A percentile compares a stretch with the other conserved stretches of the same genome.
These are phyloP conservation scores for Tieghemostelium lacteum DNA, from an alignment of 78 protist genomes.

Conservation along the genomic window DNA sequence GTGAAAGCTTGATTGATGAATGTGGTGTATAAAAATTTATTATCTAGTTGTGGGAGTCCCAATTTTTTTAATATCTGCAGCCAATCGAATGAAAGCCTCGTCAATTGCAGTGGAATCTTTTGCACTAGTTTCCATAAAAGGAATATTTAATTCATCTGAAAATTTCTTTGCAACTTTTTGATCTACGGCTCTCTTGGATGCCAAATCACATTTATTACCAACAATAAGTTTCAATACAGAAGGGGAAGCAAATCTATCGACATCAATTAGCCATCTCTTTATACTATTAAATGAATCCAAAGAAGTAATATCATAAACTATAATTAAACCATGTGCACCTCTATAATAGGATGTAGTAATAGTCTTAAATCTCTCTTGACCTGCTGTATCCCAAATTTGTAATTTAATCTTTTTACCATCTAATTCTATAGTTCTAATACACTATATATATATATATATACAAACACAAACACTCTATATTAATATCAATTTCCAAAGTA, in stretches of 20 bases:
- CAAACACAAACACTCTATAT: not conserved
- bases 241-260: conserved; percentile 74
- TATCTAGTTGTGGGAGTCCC: no score
- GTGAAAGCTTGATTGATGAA: no score
- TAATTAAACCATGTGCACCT: conserved; percentile 90
- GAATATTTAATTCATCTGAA: conserved; percentile 74
- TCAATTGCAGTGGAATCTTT: conserved; percentile 76
- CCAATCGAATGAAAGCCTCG: conserved; percentile 62
- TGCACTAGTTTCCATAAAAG: conserved; percentile 75
- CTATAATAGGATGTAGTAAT: conserved; percentile 87
- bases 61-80: conserved; percentile 68
- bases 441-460: conserved; percentile 51
- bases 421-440: conserved; percentile 95
- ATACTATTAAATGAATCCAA: conserved; percentile 73
- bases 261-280: conserved; percentile 81
- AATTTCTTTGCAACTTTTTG: conserved; percentile 73
- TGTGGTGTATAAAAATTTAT: no score
- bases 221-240: conserved; percentile 66
- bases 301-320: conserved; percentile 73
- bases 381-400: conserved; percentile 89
- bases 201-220: conserved; percentile 76
- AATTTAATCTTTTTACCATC: conserved; percentile 94
- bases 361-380: conserved; percentile 88
- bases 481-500: not conserved
- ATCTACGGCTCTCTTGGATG: conserved; percentile 63